Base-by-base conservation (phyloP, 75 land plant species). In the Sequoia sempervirens region DNA sequence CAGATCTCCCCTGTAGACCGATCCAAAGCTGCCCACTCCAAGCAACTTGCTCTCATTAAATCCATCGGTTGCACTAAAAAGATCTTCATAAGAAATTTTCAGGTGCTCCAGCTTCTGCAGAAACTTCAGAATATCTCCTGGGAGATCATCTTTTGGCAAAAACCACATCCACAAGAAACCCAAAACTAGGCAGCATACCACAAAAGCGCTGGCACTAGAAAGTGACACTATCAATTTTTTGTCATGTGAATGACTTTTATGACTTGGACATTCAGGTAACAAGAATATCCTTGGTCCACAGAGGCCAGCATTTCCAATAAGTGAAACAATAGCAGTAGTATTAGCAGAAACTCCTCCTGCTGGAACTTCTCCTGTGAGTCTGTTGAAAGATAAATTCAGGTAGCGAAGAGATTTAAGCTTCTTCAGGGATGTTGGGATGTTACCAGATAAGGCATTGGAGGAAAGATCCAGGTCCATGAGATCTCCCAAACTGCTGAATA, bases 351-450 rank as follows among this genome's bases (percentile, higher is more conserved):
- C 1, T 56, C 64, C 30, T 12, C 23, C 15, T 50, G 36, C 4
- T 81, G 37, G 64, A 30, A 81, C 13, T 46, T 46, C 66, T 1
- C 82, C 61, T 28, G 61, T 47, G 5, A 81, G 26, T n/a, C 52
- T 5, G 38, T 81, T 81, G 82, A 81, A 81, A 52, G 30, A 47
- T 26, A 81, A 17, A 53, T 81, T 81, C 82, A 81, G 4, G 2
- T 41, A 40, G n/a, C 26, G 43, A 41, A 76, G 79, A 45, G 43
- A 40, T 41, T 76, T 9, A 3, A 76, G 20, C 10, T 76, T 41
- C n/a, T 41, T 20, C n/a, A 76, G 46, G 11, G 41, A 40, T 36
- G 12, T 14, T 50, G 82, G 82, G 5, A 52, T 46, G 12, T 34
- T 3, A 32, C 82, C 82, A 50, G 38, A 47, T 53, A 81, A 50